Evolutionary conservation across 2,329 filamentous ascomycete genomes (phyloP).

Genomic region (Botryotinia globosa): DNA sequence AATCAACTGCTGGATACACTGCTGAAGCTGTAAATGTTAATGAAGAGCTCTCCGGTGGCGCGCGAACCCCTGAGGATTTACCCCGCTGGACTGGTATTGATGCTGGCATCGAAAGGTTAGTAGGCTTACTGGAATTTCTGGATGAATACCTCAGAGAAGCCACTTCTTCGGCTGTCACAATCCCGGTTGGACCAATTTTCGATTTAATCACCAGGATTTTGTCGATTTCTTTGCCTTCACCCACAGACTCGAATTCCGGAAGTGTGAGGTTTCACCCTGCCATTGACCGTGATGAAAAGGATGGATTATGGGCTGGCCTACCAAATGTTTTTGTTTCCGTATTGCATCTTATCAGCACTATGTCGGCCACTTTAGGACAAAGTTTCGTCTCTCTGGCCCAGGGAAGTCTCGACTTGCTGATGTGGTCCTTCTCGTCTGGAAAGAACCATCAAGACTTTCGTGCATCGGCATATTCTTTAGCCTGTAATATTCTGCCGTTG

Average conservation of each 20-base stretch:
- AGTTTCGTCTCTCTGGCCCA: conserved; percentile 59
- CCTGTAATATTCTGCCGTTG: conserved; percentile 56
- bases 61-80: conserved; percentile 50
- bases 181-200: conserved; percentile 65
- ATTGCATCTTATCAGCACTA: conserved; percentile 57
- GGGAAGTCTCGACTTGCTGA: conserved; percentile 66
- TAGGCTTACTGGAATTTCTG: conserved; percentile 63
- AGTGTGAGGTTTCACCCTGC: conserved; percentile 64
- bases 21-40: conserved; percentile 46
- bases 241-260: conserved; percentile 23
- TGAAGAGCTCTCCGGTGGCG: conserved; percentile 48
- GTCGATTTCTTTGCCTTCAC: conserved; percentile 56
- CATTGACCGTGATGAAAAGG: conserved; percentile 75
- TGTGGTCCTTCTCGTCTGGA: conserved; percentile 65
- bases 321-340: conserved; percentile 71
- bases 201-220: conserved; percentile 70
- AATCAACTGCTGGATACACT: conserved; percentile 57
- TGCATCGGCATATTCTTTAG: conserved; percentile 56
- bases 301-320: conserved; percentile 70
- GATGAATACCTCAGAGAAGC: conserved; percentile 59
- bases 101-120: conserved; percentile 67
- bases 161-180: conserved; percentile 62
- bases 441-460: conserved; percentile 56
- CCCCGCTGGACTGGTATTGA: conserved; percentile 71
- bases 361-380: conserved; percentile 57